A percentile compares a stretch with the other conserved stretches of the same genome.
Conservation (phyloP, 805 yeast species). For the Zygoascus bituminiphila region DNA sequence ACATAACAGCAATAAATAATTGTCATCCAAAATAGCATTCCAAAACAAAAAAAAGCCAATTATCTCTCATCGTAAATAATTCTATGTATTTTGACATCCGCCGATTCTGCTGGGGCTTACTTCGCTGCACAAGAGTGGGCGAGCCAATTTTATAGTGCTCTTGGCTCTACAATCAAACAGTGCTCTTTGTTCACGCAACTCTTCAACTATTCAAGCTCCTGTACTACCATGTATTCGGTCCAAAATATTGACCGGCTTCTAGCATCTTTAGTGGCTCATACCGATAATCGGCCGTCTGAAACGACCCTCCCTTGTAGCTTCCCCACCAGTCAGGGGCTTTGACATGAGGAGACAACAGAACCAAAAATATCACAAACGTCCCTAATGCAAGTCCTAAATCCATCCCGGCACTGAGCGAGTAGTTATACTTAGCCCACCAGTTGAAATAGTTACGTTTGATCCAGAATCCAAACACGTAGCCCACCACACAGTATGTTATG, state of each 20-base stretch:
- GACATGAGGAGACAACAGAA: constrained; percentile 37
- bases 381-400: constrained; percentile 62
- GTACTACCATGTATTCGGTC: constrained; percentile 38
- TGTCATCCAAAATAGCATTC: too few relatives aligned
- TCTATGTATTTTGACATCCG: too few relatives aligned
- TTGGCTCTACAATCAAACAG: too few relatives aligned
- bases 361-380: constrained; percentile 48
- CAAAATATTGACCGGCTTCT: constrained; percentile 38
- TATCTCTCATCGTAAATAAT: too few relatives aligned
- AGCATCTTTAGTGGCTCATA: constrained; percentile 28
- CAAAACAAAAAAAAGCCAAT: too few relatives aligned
- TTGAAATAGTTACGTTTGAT: constrained; percentile 46
- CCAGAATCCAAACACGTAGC: constrained; percentile 49
- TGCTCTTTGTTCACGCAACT: too few relatives aligned
- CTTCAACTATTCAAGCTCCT: too few relatives aligned
- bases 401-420: constrained; percentile 55
- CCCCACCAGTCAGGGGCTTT: constrained; percentile 60
- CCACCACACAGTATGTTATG: constrained; percentile 46
- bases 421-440: constrained; percentile 77
- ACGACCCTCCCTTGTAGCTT: constrained; percentile 36
- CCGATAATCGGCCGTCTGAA: constrained; percentile 31
- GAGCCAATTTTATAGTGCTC: too few relatives aligned
- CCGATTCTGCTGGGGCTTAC: too few relatives aligned
- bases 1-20: too few relatives aligned
- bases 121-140: too few relatives aligned